These are phyloP conservation scores for Coniophora puteana DNA, from an alignment of 1,284 basidiomycete genomes.

Conservation along the genomic window DNA sequence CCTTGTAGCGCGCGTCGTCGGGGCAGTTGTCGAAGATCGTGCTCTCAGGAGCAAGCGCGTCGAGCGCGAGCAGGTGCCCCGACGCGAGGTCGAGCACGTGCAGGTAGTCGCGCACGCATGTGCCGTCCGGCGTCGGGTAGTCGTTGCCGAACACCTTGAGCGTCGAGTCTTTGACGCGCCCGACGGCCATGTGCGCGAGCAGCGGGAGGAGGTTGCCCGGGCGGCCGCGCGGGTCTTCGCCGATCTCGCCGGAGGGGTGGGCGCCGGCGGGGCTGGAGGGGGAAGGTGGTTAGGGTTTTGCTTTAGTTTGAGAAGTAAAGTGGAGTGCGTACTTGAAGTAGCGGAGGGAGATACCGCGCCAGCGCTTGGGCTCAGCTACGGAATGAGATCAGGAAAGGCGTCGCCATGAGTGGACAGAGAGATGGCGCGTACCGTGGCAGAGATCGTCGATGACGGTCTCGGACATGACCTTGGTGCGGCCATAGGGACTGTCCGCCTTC, in stretches of 20 bases:
- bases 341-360: slow-evolving; percentile 81
- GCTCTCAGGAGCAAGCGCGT: slow-evolving; percentile 72
- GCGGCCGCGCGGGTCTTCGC: slow-evolving; percentile 93
- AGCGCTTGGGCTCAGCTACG: slow-evolving; percentile 65
- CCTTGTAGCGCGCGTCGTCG: slow-evolving; percentile 70
- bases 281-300: slow-evolving; percentile 4
- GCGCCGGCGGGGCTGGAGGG: slow-evolving; percentile 84
- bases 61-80: slow-evolving; percentile 91
- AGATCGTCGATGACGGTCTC: slow-evolving; percentile 92
- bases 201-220: slow-evolving; percentile 95
- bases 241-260: slow-evolving; percentile 93
- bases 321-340: slow-evolving; percentile 87
- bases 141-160: slow-evolving; percentile 97
- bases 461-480: slow-evolving; percentile 92
- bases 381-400: slow-evolving; percentile 11
- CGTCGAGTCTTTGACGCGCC: slow-evolving; percentile 77
- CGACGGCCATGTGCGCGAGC: slow-evolving; percentile 93
- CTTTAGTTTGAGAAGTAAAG: slow-evolving; percentile 1
- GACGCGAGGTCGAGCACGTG: slow-evolving; percentile 95
- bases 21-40: slow-evolving; percentile 50
- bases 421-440: slow-evolving; percentile 59
- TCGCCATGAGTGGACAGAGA: slow-evolving; percentile 7
- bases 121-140: slow-evolving; percentile 97
- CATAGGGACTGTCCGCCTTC: slow-evolving; percentile 91
- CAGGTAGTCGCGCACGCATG: slow-evolving; percentile 96